Evolutionary conservation across 2,329 filamentous ascomycete genomes (phyloP).

Genomic region (Colletotrichum nymphaeae): DNA sequence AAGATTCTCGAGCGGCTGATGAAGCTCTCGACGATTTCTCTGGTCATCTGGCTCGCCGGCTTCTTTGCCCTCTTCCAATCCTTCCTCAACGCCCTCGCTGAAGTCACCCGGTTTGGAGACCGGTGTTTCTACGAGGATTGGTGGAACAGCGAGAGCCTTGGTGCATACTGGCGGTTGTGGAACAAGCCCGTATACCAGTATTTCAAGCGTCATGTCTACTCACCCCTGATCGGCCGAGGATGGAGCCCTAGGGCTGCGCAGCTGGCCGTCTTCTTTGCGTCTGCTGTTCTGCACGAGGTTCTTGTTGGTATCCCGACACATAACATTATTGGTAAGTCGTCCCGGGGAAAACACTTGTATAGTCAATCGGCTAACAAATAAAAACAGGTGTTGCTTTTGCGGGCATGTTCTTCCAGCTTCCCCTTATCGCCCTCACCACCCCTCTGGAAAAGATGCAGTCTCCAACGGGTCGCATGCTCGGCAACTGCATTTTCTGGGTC

Average conservation of each 20-base stretch:
- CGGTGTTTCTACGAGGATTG: slow-evolving; percentile 96
- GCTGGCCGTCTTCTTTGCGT: slow-evolving; percentile 86
- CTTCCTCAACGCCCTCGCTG: slow-evolving; percentile 89
- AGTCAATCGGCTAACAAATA: not conserved
- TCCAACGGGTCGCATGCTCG: slow-evolving; percentile 80
- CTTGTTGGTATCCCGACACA: slow-evolving; percentile 95
- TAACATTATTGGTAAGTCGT: slow-evolving; percentile 80
- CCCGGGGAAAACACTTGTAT: too few relatives aligned
- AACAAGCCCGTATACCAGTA: slow-evolving; percentile 98
- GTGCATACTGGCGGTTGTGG: slow-evolving; percentile 95
- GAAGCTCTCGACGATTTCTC: slow-evolving; percentile 94
- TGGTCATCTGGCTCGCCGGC: slow-evolving; percentile 96
- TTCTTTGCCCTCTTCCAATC: slow-evolving; percentile 98
- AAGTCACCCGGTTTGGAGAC: slow-evolving; percentile 90
- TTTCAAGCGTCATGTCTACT: slow-evolving; percentile 94
- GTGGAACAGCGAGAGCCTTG: slow-evolving; percentile 94
- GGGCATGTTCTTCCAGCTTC: slow-evolving; percentile 94
- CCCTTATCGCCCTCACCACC: slow-evolving; percentile 84
- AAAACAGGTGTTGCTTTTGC: slow-evolving; percentile 84
- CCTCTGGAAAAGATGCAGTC: slow-evolving; percentile 83
- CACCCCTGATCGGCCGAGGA: slow-evolving; percentile 86
- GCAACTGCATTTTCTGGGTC: slow-evolving; percentile 96
- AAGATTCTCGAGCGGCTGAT: slow-evolving; percentile 90
- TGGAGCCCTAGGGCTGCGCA: slow-evolving; percentile 79
- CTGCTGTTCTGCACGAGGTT: slow-evolving; percentile 89